Base-by-base conservation (phyloP, 306 rosid species). In the Cucurbita ficifolia region DNA sequence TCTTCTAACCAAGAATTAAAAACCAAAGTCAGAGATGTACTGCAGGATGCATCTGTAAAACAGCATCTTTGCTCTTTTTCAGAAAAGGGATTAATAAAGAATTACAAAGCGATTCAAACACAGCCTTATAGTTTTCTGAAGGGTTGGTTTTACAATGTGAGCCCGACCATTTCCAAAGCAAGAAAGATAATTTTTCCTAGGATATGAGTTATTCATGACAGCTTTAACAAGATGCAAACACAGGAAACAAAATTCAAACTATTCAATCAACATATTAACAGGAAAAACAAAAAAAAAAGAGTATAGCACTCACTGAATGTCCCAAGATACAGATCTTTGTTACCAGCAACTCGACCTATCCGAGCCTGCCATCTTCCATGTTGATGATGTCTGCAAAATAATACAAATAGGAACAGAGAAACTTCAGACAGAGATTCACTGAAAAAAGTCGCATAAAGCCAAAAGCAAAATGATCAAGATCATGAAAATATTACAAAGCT, bases 351-450 rank as follows among this genome's bases (percentile, higher is more conserved):
- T 75, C 96, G 87, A 46, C 97, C 97, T 65, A 92, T 92, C 79
- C 96, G 80, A 73, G 97, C 97, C 83, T 92, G 97, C 97, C 96
- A 92, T 75, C 97, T 81, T 77, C 97, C 97, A 84, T 89, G 96
- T 76, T 92, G 97, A 81, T 92, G 96, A 71, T 92, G 97, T 82
- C 97, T 92, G 88, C 53, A 75, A 60, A 6, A 14, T 12, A 61
- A 75, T 9, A 42, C 6, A 60, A 39, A 24, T 7, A 21, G 3
- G 55, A 22, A 18, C 55, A 67, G 55, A 67, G 38, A 67, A 60
- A 67, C 73, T 45, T 78, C 75, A 83, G 16, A 58, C 59, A 84
- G 52, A 75, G 67, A 76, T 55, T 48, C 53, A 65, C 67, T 62
- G 4, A 58, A 80, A 29, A 67, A 19, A 42, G 22, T 52, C 38